These are phyloP conservation scores for Avena atlantica DNA, from an alignment of 176 grass and related monocot genomes.

Conservation along the genomic window DNA sequence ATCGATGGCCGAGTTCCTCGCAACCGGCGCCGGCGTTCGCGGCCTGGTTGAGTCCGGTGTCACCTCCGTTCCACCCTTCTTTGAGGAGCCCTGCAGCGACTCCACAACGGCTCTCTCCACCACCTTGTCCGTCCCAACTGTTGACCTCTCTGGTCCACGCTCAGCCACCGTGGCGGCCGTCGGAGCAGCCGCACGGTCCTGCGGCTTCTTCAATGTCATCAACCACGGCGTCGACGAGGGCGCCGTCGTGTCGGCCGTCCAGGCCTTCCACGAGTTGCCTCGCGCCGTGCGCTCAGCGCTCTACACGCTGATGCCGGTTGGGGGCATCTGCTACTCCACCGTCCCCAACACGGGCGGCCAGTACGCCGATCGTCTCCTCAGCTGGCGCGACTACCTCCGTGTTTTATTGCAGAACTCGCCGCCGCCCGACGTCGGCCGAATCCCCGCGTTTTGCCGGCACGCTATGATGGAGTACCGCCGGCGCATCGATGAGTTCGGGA, in stretches of 20 bases:
- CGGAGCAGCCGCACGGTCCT: constrained; percentile 36
- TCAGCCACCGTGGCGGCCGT: constrained; percentile 3
- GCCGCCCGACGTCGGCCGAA: constrained; percentile 19
- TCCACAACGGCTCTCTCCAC: neutral
- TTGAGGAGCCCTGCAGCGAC: neutral
- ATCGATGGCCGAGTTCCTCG: constrained; percentile 35
- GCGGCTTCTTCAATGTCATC: constrained; percentile 56
- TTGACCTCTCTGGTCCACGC: constrained; percentile 36
- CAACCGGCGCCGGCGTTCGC: constrained; percentile 42
- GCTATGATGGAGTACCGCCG: constrained; percentile 43
- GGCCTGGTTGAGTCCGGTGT: constrained; percentile 57
- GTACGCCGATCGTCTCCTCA: neutral
- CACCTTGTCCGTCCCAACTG: constrained; percentile 8
- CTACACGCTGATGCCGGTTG: constrained; percentile 34
- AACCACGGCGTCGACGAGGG: constrained; percentile 49
- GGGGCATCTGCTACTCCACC: constrained; percentile 51
- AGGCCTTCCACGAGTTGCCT: constrained; percentile 55
- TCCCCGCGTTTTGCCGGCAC: constrained; percentile 32
- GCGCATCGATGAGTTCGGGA: constrained; percentile 14
- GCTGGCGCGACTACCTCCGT: constrained; percentile 51
- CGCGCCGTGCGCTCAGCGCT: constrained; percentile 17
- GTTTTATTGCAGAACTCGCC: constrained; percentile 26
- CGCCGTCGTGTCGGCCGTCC: constrained; percentile 42
- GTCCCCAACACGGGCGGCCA: constrained; percentile 9
- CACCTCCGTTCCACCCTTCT: constrained; percentile 13